Percentiles rank a stretch among this genome's conserved stretches.
phyloP scores from a whole-genome alignment of 1,284 basidiomycete species.

The Gastroboletus turbinatus region DNA sequence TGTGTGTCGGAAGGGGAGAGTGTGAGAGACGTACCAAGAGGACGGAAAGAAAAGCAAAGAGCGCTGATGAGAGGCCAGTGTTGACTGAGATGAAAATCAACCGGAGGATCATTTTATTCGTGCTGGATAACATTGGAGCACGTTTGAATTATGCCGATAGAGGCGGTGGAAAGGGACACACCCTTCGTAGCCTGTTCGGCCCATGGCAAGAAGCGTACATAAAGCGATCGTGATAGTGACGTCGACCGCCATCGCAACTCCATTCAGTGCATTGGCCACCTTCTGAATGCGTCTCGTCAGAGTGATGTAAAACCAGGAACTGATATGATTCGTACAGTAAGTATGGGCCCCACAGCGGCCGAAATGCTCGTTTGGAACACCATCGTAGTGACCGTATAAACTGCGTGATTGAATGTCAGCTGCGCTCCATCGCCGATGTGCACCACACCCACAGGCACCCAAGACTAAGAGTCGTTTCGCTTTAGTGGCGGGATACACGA shows the following conservation, averaged over 20 bases:
- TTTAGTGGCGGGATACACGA: slow-evolving; percentile 5
- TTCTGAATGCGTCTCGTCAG: slow-evolving; percentile 17
- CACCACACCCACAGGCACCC: slow-evolving; percentile 11
- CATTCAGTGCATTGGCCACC: slow-evolving; percentile 14
- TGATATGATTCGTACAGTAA: slow-evolving; percentile 16
- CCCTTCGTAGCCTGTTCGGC: slow-evolving; percentile 26
- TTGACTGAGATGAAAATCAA: slow-evolving; percentile 28
- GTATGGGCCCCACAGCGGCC: slow-evolving; percentile 15
- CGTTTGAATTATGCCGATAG: background rate
- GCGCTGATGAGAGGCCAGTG: slow-evolving; percentile 25
- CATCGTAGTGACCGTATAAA: slow-evolving; percentile 21
- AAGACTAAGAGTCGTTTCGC: slow-evolving; percentile 12
- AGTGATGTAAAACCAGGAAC: background rate
- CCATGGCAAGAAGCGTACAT: slow-evolving; percentile 20
- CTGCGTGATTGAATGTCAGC: slow-evolving; percentile 11
- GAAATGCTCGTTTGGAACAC: slow-evolving; percentile 17
- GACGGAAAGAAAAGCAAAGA: slow-evolving; percentile 27
- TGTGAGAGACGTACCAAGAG: slow-evolving; percentile 15
- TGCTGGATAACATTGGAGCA: slow-evolving; percentile 8
- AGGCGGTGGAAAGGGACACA: slow-evolving; percentile 6
- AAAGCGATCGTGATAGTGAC: slow-evolving; percentile 22
- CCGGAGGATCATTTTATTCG: slow-evolving; percentile 24
- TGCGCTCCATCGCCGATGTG: background rate
- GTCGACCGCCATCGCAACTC: slow-evolving; percentile 21
- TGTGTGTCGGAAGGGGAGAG: background rate